phyloP scores from a whole-genome alignment of 306 rosid genomes.

The Glycine latifolia region DNA sequence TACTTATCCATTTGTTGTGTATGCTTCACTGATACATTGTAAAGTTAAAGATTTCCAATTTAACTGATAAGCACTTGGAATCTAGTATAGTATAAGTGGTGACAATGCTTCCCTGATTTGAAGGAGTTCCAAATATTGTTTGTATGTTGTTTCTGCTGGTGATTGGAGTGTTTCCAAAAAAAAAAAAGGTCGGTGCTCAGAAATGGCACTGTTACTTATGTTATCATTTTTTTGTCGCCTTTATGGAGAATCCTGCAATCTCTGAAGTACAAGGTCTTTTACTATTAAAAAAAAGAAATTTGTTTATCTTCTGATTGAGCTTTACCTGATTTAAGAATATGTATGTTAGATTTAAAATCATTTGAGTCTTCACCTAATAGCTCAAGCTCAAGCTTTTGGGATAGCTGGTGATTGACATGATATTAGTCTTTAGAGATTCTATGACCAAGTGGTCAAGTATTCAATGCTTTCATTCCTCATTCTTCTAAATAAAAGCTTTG shows the following conservation, averaged over 20 bases:
- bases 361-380: neutral
- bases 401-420: conserved; percentile 12
- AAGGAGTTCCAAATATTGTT: conserved; percentile 8
- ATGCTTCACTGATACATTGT: conserved; percentile 6
- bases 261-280: neutral
- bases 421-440: neutral
- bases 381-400: conserved; percentile 1
- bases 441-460: neutral
- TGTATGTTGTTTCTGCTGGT: neutral
- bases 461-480: neutral
- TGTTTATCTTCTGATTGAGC: neutral
- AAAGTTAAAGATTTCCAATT: conserved; percentile 26
- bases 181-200: neutral
- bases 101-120: neutral
- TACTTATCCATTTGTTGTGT: conserved; percentile 30
- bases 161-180: conserved; percentile 1
- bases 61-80: conserved; percentile 24
- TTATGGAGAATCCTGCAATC: neutral
- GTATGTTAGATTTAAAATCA: conserved; percentile 9
- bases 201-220: neutral
- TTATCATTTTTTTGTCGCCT: neutral
- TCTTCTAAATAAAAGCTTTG: neutral
- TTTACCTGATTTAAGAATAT: neutral
- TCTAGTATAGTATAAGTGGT: conserved; percentile 9
- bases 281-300: too few relatives aligned